These are phyloP conservation scores for Penicillium manginii DNA, from an alignment of 495 filamentous ascomycete genomes.

Conservation along the genomic window DNA sequence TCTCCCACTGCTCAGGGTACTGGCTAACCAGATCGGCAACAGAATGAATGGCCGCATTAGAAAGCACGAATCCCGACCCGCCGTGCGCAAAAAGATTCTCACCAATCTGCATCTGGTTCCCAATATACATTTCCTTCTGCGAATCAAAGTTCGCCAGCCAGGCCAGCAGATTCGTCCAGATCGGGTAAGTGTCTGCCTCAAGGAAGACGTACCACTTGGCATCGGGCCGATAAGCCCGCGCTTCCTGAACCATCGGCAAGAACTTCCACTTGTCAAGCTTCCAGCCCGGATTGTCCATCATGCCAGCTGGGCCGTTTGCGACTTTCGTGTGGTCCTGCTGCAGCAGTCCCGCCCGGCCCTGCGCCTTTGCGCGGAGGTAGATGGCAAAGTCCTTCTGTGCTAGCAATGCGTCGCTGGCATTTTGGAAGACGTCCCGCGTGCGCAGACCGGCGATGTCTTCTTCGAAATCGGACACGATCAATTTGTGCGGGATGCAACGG, in stretches of 20 bases:
- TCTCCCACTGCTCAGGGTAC: conserved; percentile 33
- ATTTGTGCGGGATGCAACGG: conserved; percentile 48
- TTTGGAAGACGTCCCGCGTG: conserved; percentile 49
- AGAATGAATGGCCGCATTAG: conserved; percentile 35
- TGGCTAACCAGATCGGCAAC: conserved; percentile 24
- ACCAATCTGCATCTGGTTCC: conserved; percentile 53
- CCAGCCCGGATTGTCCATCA: conserved; percentile 57
- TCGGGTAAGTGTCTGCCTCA: conserved; percentile 68
- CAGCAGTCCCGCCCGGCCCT: conserved; percentile 37
- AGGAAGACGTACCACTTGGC: conserved; percentile 70
- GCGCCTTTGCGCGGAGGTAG: conserved; percentile 43
- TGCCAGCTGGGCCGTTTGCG: conserved; percentile 37
- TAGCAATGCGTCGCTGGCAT: conserved; percentile 32
- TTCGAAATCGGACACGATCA: conserved; percentile 54
- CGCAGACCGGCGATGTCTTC: conserved; percentile 44
- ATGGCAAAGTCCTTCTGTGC: conserved; percentile 48
- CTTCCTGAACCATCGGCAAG: conserved; percentile 63
- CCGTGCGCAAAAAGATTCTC: conserved; percentile 63
- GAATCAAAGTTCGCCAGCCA: conserved; percentile 57
- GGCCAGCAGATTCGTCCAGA: conserved; percentile 65
- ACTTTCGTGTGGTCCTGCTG: conserved; percentile 34
- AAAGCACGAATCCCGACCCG: conserved; percentile 65
- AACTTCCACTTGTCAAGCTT: conserved; percentile 74
- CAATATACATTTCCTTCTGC: conserved; percentile 55
- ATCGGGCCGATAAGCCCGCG: conserved; percentile 52